Conservation (phyloP, 345 rosid species). For the Citrus maxima region DNA sequence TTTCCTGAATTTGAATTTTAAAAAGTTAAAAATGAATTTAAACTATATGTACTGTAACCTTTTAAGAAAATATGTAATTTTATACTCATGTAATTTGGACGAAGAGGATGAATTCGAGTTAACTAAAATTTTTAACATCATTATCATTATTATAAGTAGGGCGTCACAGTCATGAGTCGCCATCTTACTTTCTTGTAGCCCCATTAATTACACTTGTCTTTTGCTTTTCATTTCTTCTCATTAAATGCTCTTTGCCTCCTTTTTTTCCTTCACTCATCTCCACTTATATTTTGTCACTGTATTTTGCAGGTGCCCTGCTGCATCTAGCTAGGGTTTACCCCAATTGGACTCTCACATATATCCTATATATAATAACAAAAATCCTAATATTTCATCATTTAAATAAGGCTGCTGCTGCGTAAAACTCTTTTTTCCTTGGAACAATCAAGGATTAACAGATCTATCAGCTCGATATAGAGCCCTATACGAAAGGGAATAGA, state of each 20-base stretch:
- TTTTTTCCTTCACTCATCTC: conserved; percentile 1
- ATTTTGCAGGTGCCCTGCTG: conserved; percentile 26
- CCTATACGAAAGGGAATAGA: not conserved
- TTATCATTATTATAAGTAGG: not conserved
- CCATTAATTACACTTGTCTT: conserved; percentile 37
- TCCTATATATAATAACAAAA: not conserved
- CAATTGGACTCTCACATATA: conserved; percentile 18
- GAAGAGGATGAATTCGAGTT: too few species aligned
- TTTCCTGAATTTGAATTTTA: too few species aligned
- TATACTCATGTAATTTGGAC: too few species aligned
- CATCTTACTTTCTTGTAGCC: conserved; percentile 13
- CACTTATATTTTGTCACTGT: conserved; percentile 26
- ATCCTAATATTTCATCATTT: not conserved
- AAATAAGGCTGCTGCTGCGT: conserved; percentile 4
- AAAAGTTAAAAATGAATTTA: too few species aligned
- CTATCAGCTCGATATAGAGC: not conserved
- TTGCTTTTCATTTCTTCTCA: conserved; percentile 29
- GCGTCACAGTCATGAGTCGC: not conserved
- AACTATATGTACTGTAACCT: too few species aligned
- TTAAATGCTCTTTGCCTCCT: conserved; percentile 40
- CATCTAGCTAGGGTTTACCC: conserved; percentile 31
- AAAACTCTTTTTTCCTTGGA: conserved; percentile 7
- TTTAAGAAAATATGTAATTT: too few species aligned
- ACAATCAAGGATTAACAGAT: conserved; percentile 10
- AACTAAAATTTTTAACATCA: conserved; percentile 3